phyloP scores from a whole-genome alignment of 225 moss, liverwort and hornwort genomes.

The Pseudisothecium myosuroides region DNA sequence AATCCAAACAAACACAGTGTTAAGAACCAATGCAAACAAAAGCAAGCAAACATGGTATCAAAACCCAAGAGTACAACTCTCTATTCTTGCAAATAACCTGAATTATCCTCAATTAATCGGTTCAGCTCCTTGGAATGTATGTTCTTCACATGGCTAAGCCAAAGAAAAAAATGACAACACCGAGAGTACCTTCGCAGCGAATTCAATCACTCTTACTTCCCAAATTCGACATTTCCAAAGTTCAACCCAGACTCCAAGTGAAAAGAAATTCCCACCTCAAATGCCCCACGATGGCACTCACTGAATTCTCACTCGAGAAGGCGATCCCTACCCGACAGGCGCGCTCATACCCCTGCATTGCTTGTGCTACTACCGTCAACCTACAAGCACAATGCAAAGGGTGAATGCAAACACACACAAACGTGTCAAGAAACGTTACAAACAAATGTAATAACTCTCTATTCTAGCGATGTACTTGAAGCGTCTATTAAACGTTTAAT shows the following conservation, averaged over 20 bases:
- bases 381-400: background rate
- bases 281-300: background rate
- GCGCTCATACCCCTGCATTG: background rate
- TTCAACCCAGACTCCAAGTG: background rate
- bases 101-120: background rate
- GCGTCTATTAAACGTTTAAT: background rate
- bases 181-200: too few species aligned
- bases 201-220: background rate
- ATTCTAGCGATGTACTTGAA: background rate
- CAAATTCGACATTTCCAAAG: background rate
- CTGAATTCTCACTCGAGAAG: background rate
- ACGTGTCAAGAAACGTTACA: background rate
- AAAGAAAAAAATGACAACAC: background rate
- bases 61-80: too few species aligned
- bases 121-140: background rate
- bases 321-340: background rate
- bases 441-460: background rate
- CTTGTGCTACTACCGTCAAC: background rate
- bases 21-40: background rate
- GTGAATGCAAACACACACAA: background rate
- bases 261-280: background rate
- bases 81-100: background rate
- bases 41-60: background rate
- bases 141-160: background rate
- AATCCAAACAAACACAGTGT: background rate